A percentile compares a stretch with the other conserved stretches of the same genome.
Conservation (phyloP, 1,284 basidiomycete species). For the Anthracocystis walkeri region DNA sequence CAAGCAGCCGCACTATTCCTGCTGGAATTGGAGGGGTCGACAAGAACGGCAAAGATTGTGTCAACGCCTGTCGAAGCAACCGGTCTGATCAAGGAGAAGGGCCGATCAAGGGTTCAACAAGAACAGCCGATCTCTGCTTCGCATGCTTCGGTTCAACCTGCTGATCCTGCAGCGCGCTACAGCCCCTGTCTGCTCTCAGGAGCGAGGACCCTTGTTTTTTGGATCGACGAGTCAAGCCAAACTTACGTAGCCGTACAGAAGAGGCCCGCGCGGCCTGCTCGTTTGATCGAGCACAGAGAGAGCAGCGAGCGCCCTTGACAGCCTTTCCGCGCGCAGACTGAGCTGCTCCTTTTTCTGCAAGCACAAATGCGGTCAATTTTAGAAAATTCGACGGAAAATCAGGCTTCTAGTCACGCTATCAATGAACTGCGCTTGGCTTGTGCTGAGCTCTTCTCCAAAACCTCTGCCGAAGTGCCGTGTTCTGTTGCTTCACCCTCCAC, state of each 20-base stretch:
- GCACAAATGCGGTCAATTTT: constrained; percentile 27
- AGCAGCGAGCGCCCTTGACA: constrained; percentile 5
- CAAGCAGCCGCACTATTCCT: no score
- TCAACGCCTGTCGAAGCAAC: no score
- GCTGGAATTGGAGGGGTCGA: no score
- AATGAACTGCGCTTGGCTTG: constrained; percentile 5
- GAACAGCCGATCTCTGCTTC: constrained; percentile 1
- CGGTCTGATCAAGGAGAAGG: not conserved
- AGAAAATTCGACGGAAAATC: constrained; percentile 1
- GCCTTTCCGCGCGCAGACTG: constrained; percentile 5
- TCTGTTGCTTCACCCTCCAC: constrained; percentile 17
- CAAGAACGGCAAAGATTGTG: no score
- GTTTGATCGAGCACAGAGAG: not conserved
- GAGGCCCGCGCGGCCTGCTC: no score
- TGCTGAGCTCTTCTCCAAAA: constrained; percentile 1
- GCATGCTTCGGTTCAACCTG: not conserved
- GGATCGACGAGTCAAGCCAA: constrained; percentile 1
- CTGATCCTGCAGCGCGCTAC: constrained; percentile 1
- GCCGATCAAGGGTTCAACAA: constrained; percentile 2
- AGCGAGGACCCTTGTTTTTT: constrained; percentile 9
- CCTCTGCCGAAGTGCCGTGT: constrained; percentile 13
- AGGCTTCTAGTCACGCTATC: not conserved
- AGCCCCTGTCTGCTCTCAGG: not conserved
- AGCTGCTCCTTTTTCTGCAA: not conserved
- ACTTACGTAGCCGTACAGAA: constrained; percentile 13